Evolutionary conservation across 1,284 basidiomycete species (phyloP).

Genomic region (Sparassis latifolia): DNA sequence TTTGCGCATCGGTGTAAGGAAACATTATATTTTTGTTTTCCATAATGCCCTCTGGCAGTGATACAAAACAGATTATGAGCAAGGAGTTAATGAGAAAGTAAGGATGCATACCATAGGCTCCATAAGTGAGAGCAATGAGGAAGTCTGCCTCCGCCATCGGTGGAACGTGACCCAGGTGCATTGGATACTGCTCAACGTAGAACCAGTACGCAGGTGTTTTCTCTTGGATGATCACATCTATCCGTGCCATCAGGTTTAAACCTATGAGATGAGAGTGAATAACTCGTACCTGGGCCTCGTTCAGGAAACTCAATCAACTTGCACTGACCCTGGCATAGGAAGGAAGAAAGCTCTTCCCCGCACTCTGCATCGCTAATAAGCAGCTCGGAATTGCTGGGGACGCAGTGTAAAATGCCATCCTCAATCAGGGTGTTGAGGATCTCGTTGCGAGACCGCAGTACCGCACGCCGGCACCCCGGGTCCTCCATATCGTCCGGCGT

Average conservation of each 20-base stretch:
- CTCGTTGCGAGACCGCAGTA: not conserved
- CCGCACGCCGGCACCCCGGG: not conserved
- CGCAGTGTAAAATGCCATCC: not conserved
- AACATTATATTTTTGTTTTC: conserved; percentile 13
- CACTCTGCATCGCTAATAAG: not conserved
- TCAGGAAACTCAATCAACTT: not conserved
- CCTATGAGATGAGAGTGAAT: not conserved
- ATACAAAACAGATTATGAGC: not conserved
- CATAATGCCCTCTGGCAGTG: conserved; percentile 10
- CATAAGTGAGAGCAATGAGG: conserved; percentile 2
- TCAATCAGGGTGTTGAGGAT: not conserved
- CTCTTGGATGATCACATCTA: not conserved
- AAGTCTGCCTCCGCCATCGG: not conserved
- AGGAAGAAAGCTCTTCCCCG: not conserved
- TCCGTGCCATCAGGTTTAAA: not conserved
- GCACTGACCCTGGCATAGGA: not conserved
- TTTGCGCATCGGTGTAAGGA: conserved; percentile 13
- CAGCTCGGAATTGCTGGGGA: not conserved
- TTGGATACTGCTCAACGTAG: not conserved
- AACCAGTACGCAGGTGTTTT: not conserved
- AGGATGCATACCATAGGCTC: not conserved
- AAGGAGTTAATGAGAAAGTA: not conserved
- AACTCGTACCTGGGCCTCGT: not conserved
- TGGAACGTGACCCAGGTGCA: not conserved
- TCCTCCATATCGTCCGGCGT: not conserved